Evolutionary conservation across 2,329 filamentous ascomycete genomes (phyloP), one percentile per base, ranked within the genome.

Genomic region (Fusarium sororula): DNA sequence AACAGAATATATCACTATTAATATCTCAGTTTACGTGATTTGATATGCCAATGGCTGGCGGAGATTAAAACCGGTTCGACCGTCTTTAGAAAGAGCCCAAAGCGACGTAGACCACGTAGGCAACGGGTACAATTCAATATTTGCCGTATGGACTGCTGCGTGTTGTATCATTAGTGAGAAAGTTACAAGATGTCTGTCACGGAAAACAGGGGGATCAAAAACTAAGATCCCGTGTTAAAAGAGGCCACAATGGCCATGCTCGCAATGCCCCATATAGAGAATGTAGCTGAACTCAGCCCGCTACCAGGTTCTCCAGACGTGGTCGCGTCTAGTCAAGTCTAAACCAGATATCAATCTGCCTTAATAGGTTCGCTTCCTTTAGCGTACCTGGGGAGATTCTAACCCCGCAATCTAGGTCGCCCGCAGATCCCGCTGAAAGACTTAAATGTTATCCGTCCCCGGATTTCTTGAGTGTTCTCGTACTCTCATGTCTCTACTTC

Each of bases 131-230:
- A 47, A 14, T 15, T 20, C 6, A 8, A 5, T 22, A 5, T 1
- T 26, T 28, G 17, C 15, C n/a, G 5, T 24, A 8, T 24, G 7
- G n/a, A 47, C 24, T 26, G 17, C 18, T 15, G 14, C 10, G 8
- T 3, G 20, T 10, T 45, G 24, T 14, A 12, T 9, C 44, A 4
- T 9, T 5, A 4, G 7, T 12, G 12, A 28, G 18, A 45, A 8
- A 13, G 11, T 20, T 8, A 18, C 11, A 18, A 18, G 1, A 13
- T 20, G 8, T 14, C 3, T 20, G 5, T 7, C 4, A 15, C 28
- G 5, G 18, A 20, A 22, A 15, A 28, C 0, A 28, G 4, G 8
- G 2, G 1, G 6, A 28, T 20, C 4, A 10, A 5, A 13, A 7
- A 11, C 7, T 3, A 47, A 22, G 8, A 10, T 20, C 3, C 4